Evolutionary conservation across 164 flowering plant species (phyloP), one percentile per base, ranked within the genome.

Genomic region (Chimonanthus praecox): DNA sequence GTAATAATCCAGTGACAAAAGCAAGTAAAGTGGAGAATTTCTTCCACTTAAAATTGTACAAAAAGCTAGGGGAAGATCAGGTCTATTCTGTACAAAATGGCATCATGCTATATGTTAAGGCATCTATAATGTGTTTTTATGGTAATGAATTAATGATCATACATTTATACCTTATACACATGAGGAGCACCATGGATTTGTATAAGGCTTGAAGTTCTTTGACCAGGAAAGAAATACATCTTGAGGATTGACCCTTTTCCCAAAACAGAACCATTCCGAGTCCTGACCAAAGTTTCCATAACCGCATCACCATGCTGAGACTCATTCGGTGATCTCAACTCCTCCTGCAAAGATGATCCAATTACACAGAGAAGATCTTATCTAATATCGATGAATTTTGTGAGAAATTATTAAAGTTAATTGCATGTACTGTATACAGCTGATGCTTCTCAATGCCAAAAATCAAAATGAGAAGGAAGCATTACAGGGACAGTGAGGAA

Each of bases 151-250:
- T n/a, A n/a, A n/a, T 20, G 58, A 9, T 4, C 15, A 47, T 44
- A 64, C 10, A 58, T 21, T 51, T 15, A 51, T 85, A 92, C 98
- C 94, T 94, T 89, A 81, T 82, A 89, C 70, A 94, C 94, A 81
- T 94, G 90, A 7, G 97, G 97, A 73, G 98, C 97, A 79, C 97
- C 98, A 80, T 83, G 94, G 69, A 94, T 91, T 76, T 87, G 90
- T 77, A 91, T 87, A 79, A 82, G 78, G 82, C 90, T 91, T 71
- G 98, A 94, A 82, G 97, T 94, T 82, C 87, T 85, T 78, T 92
- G 98, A 74, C 94, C 97, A 73, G 98, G 98, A 82, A 89, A 94
- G 83, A 94, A 94, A 79, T 94, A 92, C 97, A 89, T 94, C 82
- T 94, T 94, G 7, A 94, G 86, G 77, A 94, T 94, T 71, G 92